phyloP scores from a whole-genome alignment of 768 basidiomycete species.

The Suillus subaureus region DNA sequence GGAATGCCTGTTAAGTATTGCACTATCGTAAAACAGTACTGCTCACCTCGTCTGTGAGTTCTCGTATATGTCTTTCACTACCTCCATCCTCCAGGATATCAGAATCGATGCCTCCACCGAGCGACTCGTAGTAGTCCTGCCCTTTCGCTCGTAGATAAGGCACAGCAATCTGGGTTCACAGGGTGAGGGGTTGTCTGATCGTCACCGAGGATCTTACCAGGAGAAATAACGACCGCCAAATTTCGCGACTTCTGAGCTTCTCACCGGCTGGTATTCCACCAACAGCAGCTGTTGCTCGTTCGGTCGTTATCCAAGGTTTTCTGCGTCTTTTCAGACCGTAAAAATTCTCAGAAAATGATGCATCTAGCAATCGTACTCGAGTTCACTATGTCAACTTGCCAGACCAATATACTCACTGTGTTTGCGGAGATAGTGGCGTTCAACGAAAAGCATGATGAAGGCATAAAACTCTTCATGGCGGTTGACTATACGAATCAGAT shows the following conservation, averaged over 20 bases:
- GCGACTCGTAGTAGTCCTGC: constrained; percentile 86
- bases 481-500: constrained; percentile 89
- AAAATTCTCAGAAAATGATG: constrained; percentile 95
- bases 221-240: constrained; percentile 76
- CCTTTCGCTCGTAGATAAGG: constrained; percentile 90
- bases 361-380: constrained; percentile 52
- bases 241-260: constrained; percentile 64
- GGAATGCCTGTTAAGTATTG: constrained; percentile 10
- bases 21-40: constrained; percentile 2
- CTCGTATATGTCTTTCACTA: constrained; percentile 45
- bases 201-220: constrained; percentile 55
- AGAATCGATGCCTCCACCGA: constrained; percentile 80
- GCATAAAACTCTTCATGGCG: constrained; percentile 97
- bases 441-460: constrained; percentile 83
- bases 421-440: constrained; percentile 86
- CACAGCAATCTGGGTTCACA: constrained; percentile 60
- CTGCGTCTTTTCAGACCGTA: constrained; percentile 87
- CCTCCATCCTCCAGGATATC: constrained; percentile 62
- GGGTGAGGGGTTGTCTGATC: not conserved
- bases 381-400: not conserved
- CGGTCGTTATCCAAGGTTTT: constrained; percentile 68
- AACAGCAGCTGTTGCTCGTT: constrained; percentile 67
- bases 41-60: constrained; percentile 56
- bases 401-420: constrained; percentile 57
- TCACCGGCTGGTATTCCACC: constrained; percentile 67